phyloP scores from a whole-genome alignment of 1,139 yeast genomes.

The Lizanozyma gosingica region DNA sequence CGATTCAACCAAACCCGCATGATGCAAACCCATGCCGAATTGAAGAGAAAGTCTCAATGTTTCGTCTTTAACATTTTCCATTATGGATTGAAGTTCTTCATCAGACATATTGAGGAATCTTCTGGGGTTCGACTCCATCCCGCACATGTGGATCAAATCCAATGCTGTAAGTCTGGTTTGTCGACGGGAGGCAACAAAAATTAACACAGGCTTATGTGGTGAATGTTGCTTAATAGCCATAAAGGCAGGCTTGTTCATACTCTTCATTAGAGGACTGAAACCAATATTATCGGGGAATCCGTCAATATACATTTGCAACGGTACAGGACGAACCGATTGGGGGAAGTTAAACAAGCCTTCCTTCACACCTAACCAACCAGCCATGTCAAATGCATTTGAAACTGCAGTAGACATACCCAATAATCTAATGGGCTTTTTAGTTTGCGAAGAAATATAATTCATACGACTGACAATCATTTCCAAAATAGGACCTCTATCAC shows the following conservation, averaged over 20 bases:
- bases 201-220: slow-evolving; percentile 83
- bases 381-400: slow-evolving; percentile 96
- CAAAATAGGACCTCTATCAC: slow-evolving; percentile 95
- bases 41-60: slow-evolving; percentile 77
- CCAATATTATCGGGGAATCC: slow-evolving; percentile 95
- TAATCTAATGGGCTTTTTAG: slow-evolving; percentile 67
- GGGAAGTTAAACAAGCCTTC: slow-evolving; percentile 92
- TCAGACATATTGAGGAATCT: slow-evolving; percentile 76
- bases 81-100: slow-evolving; percentile 54
- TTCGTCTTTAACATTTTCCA: slow-evolving; percentile 75
- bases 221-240: slow-evolving; percentile 95
- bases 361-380: slow-evolving; percentile 90
- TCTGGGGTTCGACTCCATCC: slow-evolving; percentile 88
- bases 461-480: slow-evolving; percentile 98
- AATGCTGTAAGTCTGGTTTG: slow-evolving; percentile 94
- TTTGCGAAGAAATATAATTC: slow-evolving; percentile 80
- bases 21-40: slow-evolving; percentile 95
- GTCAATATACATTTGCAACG: slow-evolving; percentile 94
- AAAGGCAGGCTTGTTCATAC: slow-evolving; percentile 97
- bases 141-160: slow-evolving; percentile 89
- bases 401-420: slow-evolving; percentile 97
- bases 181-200: slow-evolving; percentile 94
- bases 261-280: slow-evolving; percentile 91
- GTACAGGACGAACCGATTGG: slow-evolving; percentile 94
- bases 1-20: slow-evolving; percentile 90